Conservation (phyloP, 768 basidiomycete genomes). For the Lyophyllum shimeji region DNA sequence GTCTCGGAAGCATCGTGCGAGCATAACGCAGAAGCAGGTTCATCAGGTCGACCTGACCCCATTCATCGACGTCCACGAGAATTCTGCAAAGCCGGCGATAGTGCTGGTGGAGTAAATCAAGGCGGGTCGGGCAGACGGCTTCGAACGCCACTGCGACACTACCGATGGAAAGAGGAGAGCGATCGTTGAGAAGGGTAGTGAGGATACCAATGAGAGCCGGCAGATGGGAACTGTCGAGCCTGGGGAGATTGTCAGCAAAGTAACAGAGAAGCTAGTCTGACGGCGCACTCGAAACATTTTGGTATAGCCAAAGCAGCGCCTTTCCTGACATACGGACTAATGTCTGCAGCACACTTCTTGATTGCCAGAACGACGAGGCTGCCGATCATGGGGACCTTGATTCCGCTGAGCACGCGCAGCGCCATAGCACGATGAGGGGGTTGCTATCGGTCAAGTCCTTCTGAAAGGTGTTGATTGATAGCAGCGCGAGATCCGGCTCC, state of each 20-base stretch:
- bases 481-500: slow-evolving; percentile 91
- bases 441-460: slow-evolving; percentile 91
- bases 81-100: slow-evolving; percentile 82
- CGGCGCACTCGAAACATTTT: slow-evolving; percentile 68
- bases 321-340: slow-evolving; percentile 94
- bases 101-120: slow-evolving; percentile 87
- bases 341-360: slow-evolving; percentile 88
- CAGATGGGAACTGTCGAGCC: slow-evolving; percentile 73
- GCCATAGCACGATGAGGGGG: slow-evolving; percentile 98
- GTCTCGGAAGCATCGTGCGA: slow-evolving; percentile 76
- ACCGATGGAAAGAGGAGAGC: slow-evolving; percentile 86
- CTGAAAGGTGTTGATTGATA: slow-evolving; percentile 99
- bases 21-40: slow-evolving; percentile 81
- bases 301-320: slow-evolving; percentile 88
- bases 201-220: slow-evolving; percentile 70
- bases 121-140: slow-evolving; percentile 79
- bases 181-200: slow-evolving; percentile 63
- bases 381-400: slow-evolving; percentile 87
- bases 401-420: slow-evolving; percentile 87
- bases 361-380: slow-evolving; percentile 85
- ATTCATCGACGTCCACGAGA: slow-evolving; percentile 93
- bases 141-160: slow-evolving; percentile 85
- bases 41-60: slow-evolving; percentile 87
- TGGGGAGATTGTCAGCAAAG: slow-evolving; percentile 27
- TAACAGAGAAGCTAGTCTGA: neutral